These are phyloP conservation scores for Sistotremastrum suecicum DNA, from an alignment of 768 basidiomycete species.

Conservation along the genomic window DNA sequence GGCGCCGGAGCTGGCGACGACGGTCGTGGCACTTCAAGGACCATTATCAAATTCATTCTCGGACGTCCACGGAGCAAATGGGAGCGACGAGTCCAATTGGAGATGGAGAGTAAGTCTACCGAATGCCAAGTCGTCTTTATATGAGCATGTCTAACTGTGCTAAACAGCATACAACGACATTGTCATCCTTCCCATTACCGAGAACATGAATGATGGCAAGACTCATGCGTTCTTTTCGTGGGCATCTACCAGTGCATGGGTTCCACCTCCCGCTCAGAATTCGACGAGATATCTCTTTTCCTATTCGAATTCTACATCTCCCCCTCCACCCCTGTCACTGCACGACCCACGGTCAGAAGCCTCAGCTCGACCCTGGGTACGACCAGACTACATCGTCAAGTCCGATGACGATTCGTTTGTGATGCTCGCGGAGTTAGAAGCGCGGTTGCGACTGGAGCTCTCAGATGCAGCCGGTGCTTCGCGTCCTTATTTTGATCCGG, in stretches of 20 bases:
- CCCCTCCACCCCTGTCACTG: slow-evolving; percentile 47
- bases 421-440: slow-evolving; percentile 88
- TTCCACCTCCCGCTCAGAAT: slow-evolving; percentile 43
- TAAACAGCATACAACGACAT: slow-evolving; percentile 70
- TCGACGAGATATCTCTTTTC: slow-evolving; percentile 25
- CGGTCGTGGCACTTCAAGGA: slow-evolving; percentile 64
- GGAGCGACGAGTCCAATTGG: slow-evolving; percentile 67
- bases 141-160: neutral
- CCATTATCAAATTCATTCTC: slow-evolving; percentile 78
- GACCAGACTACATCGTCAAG: slow-evolving; percentile 87
- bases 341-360: slow-evolving; percentile 58
- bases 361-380: slow-evolving; percentile 47
- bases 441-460: slow-evolving; percentile 69
- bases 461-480: too few species aligned
- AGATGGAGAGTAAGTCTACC: slow-evolving; percentile 74
- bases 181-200: slow-evolving; percentile 64
- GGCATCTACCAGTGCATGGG: slow-evolving; percentile 85
- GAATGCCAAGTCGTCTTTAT: neutral
- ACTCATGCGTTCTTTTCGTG: slow-evolving; percentile 85
- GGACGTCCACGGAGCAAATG: slow-evolving; percentile 71
- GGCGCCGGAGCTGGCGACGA: slow-evolving; percentile 59
- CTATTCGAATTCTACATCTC: slow-evolving; percentile 44
- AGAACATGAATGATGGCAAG: slow-evolving; percentile 97
- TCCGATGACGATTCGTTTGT: slow-evolving; percentile 94
- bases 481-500: too few species aligned